A percentile compares a stretch with the other conserved stretches of the same genome.
Evolutionary conservation across 495 filamentous ascomycete genomes (phyloP).

Genomic region (Xylaria bambusicola): DNA sequence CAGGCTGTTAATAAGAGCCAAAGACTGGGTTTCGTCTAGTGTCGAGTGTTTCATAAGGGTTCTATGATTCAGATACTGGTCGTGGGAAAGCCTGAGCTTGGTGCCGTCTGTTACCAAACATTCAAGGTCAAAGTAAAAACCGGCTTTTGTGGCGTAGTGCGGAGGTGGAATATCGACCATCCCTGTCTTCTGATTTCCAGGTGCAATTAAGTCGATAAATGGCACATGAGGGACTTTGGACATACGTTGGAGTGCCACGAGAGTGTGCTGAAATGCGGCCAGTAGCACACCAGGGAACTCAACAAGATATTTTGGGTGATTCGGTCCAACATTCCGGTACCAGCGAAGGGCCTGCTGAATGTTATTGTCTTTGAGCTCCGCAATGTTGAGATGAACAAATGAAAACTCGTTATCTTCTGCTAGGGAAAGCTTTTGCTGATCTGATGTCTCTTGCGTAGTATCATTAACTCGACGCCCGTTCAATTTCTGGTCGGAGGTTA

Average conservation of each 20-base stretch:
- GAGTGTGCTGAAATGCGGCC: conserved; percentile 64
- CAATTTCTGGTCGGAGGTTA: conserved; percentile 12
- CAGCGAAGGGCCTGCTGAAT: conserved; percentile 33
- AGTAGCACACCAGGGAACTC: conserved; percentile 74
- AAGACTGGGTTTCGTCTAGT: conserved; percentile 61
- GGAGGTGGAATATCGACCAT: conserved; percentile 47
- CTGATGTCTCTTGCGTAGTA: not conserved
- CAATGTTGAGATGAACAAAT: conserved; percentile 32
- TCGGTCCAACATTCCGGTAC: conserved; percentile 24
- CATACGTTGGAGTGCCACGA: conserved; percentile 66
- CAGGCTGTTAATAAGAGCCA: conserved; percentile 58
- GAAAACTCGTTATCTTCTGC: conserved; percentile 29
- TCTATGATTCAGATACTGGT: conserved; percentile 41
- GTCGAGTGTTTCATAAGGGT: conserved; percentile 45
- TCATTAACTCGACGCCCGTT: not conserved
- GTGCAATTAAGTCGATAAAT: conserved; percentile 60
- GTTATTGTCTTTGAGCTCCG: conserved; percentile 32
- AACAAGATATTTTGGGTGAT: conserved; percentile 48
- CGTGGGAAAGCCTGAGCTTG: conserved; percentile 37
- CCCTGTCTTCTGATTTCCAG: conserved; percentile 24
- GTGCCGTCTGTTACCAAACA: conserved; percentile 45
- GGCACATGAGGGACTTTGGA: conserved; percentile 53
- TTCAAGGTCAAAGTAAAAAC: conserved; percentile 57
- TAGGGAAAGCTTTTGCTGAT: conserved; percentile 20
- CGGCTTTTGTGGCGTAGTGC: conserved; percentile 49